phyloP scores from a whole-genome alignment of 371 early-diverging fungal genomes.

The Funneliformis caledonium region DNA sequence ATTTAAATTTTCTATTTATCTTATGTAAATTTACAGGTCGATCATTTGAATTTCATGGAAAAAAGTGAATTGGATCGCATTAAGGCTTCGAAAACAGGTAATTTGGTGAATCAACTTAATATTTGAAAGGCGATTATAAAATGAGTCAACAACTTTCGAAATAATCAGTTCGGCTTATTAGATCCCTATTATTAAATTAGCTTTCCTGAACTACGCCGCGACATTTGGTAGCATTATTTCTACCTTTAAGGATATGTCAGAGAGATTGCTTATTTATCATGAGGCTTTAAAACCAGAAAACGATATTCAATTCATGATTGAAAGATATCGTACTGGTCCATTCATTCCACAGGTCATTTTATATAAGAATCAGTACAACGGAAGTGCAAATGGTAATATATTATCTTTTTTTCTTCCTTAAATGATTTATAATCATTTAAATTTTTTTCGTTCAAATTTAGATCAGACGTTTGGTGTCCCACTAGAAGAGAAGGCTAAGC shows the following conservation, averaged over 20 bases:
- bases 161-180: neutral
- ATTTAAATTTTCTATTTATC: neutral
- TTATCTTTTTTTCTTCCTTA: constrained; percentile 11
- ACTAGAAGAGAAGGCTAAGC: constrained; percentile 68
- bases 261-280: constrained; percentile 69
- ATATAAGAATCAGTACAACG: constrained; percentile 69
- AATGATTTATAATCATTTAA: neutral
- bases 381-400: constrained; percentile 61
- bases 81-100: constrained; percentile 55
- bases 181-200: constrained; percentile 43
- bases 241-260: constrained; percentile 62
- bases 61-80: constrained; percentile 62
- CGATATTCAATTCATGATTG: constrained; percentile 76
- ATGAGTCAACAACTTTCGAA: neutral
- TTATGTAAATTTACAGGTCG: constrained; percentile 48
- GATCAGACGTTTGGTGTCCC: constrained; percentile 80
- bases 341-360: constrained; percentile 74
- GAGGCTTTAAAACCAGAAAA: constrained; percentile 76
- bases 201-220: constrained; percentile 64
- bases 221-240: constrained; percentile 61
- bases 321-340: constrained; percentile 74
- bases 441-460: constrained; percentile 34
- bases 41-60: constrained; percentile 66
- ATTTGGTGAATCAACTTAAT: neutral
- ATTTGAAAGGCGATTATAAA: neutral